Evolutionary conservation across 1,139 yeast species (phyloP), one percentile per base, ranked within the genome.

Genomic region (Pichia sp.): DNA sequence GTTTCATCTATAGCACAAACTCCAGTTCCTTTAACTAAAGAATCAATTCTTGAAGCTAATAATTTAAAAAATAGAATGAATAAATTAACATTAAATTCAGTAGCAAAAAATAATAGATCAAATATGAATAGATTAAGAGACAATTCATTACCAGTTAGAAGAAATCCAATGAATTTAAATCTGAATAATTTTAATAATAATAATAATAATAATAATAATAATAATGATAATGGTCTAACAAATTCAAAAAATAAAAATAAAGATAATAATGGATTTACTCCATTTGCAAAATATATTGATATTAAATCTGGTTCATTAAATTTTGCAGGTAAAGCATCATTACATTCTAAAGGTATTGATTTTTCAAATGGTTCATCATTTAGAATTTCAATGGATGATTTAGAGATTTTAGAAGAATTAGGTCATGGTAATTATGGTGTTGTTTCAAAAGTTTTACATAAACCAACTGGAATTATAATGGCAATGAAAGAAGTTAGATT

Each of bases 381-480:
- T 67, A 74, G 86, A 52, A 88, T 94, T 42, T 84, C 95, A 2
- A 74, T 89, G 49, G 95, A 88, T 58, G 96, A 90, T 63, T 72
- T 92, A 54, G 94, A 89, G 61, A 79, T 85, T 55, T 64, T 83
- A 38, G 95, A 86, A 46, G 97, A 90, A 66, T 70, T 92, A 44
- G 98, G 98, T 2, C 78, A 90, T 46, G 98, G 98, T 9, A 92
- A 92, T 68, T 92, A 92, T 65, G 98, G 97, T 48, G 86, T 95
- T 1, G 98, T 92, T 25, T 81, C 89, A 34, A 89, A 89, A 66
- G 97, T 90, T 1, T 69, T 87, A 45, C 97, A 92, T 67, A 87
- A 84, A 62, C 97, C 97, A n/a, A 89, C 96, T 0, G 86, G 89
- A 29, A 86, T 89, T 29, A 69, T 82, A 28, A 88, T 92, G 97